Evolutionary conservation across 768 basidiomycete genomes (phyloP).

Genomic region (Naganishia randhawae): DNA sequence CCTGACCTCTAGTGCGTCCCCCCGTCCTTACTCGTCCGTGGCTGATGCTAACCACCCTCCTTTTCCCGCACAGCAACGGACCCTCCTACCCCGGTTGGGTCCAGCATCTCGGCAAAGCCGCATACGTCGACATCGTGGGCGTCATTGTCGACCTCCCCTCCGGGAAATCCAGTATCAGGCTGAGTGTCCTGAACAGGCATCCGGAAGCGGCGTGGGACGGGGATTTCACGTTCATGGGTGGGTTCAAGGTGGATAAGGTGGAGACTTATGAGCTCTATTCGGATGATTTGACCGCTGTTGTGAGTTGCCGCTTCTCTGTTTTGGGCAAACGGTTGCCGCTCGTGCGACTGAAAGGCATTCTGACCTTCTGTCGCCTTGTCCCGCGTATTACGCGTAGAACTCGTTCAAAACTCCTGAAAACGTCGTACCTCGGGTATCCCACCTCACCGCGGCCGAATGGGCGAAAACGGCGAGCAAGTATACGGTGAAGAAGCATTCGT

Average conservation of each 20-base stretch:
- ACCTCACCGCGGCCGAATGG: conserved; percentile 31
- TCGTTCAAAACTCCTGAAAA: conserved; percentile 44
- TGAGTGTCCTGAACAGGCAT: conserved; percentile 60
- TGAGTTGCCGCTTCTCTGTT: conserved; percentile 26
- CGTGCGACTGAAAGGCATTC: not conserved
- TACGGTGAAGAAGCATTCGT: conserved; percentile 43
- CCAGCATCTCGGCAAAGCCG: conserved; percentile 52
- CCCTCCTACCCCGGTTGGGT: conserved; percentile 60
- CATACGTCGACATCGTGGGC: conserved; percentile 57
- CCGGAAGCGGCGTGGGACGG: conserved; percentile 51
- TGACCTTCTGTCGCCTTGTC: not conserved
- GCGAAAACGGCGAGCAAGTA: conserved; percentile 18
- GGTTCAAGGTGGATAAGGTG: conserved; percentile 51
- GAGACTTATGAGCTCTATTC: conserved; percentile 59
- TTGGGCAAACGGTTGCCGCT: too few species aligned
- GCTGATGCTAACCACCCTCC: not conserved
- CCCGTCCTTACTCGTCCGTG: not conserved
- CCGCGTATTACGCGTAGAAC: conserved; percentile 34
- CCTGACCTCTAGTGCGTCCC: conserved; percentile 40
- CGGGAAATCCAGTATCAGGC: conserved; percentile 52
- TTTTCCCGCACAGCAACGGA: conserved; percentile 33
- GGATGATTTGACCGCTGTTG: conserved; percentile 51
- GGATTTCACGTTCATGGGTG: conserved; percentile 32
- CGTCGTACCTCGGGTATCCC: conserved; percentile 35
- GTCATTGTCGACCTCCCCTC: conserved; percentile 53